These are phyloP conservation scores for Cadophora sp. DNA, from an alignment of 2,329 filamentous ascomycete genomes.

Conservation along the genomic window DNA sequence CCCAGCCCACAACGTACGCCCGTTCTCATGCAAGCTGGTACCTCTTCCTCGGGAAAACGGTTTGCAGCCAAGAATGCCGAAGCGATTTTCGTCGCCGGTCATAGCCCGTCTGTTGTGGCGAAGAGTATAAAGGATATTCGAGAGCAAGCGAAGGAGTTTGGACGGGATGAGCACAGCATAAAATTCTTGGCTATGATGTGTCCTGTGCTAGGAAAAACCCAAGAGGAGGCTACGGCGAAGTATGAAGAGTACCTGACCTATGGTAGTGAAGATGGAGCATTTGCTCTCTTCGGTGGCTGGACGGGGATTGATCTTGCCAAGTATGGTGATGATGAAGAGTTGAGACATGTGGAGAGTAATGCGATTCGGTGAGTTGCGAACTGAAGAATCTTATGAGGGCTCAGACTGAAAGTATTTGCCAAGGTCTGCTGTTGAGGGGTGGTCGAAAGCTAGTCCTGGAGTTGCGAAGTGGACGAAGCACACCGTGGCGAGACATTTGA, in stretches of 20 bases:
- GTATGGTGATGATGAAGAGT: constrained; percentile 67
- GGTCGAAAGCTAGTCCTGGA: constrained; percentile 61
- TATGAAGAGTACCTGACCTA: constrained; percentile 54
- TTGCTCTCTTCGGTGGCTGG: constrained; percentile 78
- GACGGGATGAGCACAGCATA: constrained; percentile 51
- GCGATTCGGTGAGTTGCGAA: constrained; percentile 42
- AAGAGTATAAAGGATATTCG: constrained; percentile 53
- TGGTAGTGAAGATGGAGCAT: constrained; percentile 54
- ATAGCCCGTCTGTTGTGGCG: constrained; percentile 64
- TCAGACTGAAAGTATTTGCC: background rate
- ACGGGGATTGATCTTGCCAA: constrained; percentile 68
- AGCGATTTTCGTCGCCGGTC: constrained; percentile 70
- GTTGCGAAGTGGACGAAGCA: constrained; percentile 75
- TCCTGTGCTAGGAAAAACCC: constrained; percentile 66
- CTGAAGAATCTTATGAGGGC: too few relatives aligned
- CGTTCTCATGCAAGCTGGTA: constrained; percentile 72
- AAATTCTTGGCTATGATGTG: constrained; percentile 20
- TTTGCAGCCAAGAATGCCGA: constrained; percentile 75
- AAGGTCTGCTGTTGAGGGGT: constrained; percentile 60
- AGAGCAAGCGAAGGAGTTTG: constrained; percentile 55
- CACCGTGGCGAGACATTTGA: constrained; percentile 70
- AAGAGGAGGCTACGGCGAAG: constrained; percentile 69
- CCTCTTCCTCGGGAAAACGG: constrained; percentile 66
- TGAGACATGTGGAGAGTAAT: constrained; percentile 55
- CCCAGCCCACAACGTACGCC: constrained; percentile 72